These are phyloP conservation scores for Pilaira anomala DNA, from an alignment of 192 early-diverging fungal species.

Conservation along the genomic window DNA sequence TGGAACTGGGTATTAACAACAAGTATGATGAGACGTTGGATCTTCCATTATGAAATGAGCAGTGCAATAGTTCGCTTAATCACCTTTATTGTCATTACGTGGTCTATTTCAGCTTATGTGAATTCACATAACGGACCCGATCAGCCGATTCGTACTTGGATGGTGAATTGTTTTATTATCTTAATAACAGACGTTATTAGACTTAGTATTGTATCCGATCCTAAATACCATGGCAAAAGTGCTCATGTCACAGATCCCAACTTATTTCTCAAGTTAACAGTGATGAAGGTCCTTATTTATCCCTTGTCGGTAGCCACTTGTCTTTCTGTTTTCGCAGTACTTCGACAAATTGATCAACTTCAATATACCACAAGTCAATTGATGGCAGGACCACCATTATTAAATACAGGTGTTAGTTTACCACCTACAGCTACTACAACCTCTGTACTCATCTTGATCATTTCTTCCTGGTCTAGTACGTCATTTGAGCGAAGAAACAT, in stretches of 20 bases:
- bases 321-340: slow-evolving; percentile 8
- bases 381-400: neutral
- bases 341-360: slow-evolving; percentile 5
- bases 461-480: slow-evolving; percentile 52
- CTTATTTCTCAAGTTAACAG: slow-evolving; percentile 3
- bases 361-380: slow-evolving; percentile 11
- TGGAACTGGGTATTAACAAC: slow-evolving; percentile 56
- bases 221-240: slow-evolving; percentile 28
- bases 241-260: neutral
- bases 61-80: slow-evolving; percentile 52
- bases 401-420: neutral
- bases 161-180: slow-evolving; percentile 47
- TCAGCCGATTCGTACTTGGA: slow-evolving; percentile 54
- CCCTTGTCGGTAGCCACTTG: slow-evolving; percentile 12
- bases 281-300: slow-evolving; percentile 8
- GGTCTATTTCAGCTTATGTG: slow-evolving; percentile 52
- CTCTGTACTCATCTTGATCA: slow-evolving; percentile 44
- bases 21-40: slow-evolving; percentile 56
- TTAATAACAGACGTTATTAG: slow-evolving; percentile 39
- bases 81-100: slow-evolving; percentile 51
- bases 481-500: slow-evolving; percentile 39
- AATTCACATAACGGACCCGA: slow-evolving; percentile 35
- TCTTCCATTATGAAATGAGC: slow-evolving; percentile 53
- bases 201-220: slow-evolving; percentile 30
- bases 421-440: slow-evolving; percentile 13